A percentile compares a stretch with the other conserved stretches of the same genome.
These are phyloP conservation scores for Pittosporum tobira DNA, from an alignment of 129 eudicot species.

Conservation along the genomic window DNA sequence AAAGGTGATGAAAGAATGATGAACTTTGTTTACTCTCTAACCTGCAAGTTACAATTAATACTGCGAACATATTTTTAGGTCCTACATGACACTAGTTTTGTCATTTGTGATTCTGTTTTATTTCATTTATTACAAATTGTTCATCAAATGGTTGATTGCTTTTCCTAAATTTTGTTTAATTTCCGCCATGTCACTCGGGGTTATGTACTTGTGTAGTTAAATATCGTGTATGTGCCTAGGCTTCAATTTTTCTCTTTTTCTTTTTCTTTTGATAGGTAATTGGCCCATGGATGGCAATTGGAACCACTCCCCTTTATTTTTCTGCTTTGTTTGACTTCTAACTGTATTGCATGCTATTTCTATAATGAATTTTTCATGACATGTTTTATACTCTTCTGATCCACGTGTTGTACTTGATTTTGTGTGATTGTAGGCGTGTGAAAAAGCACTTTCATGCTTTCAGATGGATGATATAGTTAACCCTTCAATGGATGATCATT, in stretches of 20 bases:
- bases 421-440: conserved; percentile 47
- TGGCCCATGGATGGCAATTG: too few species aligned
- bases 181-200: conserved; percentile 3
- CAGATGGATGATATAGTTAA: conserved; percentile 13
- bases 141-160: background rate
- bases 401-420: background rate
- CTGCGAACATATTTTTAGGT: background rate
- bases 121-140: background rate
- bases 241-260: background rate
- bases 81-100: background rate
- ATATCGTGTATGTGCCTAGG: background rate
- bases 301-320: too few species aligned
- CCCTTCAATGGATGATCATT: conserved; percentile 17
- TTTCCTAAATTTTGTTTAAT: conserved; percentile 8
- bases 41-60: background rate
- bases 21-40: background rate
- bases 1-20: background rate
- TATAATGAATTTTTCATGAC: background rate
- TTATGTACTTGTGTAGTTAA: too few species aligned
- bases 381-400: conserved; percentile 5
- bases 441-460: conserved; percentile 52
- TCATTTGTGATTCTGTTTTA: conserved; percentile 1
- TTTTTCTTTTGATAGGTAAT: background rate
- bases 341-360: background rate
- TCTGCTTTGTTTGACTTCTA: too few species aligned